Evolutionary conservation across 83 land plant species (phyloP).

Genomic region (Isoetes engelmannii): DNA sequence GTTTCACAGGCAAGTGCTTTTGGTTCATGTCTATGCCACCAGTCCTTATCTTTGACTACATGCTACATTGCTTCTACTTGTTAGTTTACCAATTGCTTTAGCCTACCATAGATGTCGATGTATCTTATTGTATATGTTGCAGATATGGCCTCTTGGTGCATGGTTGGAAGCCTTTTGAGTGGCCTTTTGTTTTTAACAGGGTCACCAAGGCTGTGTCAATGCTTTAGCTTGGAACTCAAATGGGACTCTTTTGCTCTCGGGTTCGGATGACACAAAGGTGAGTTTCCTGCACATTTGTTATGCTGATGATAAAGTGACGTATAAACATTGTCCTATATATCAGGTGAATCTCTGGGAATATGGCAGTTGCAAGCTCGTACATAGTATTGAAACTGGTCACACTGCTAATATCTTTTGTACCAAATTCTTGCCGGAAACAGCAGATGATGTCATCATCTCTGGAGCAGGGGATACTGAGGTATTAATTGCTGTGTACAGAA

Average conservation of each 20-base stretch:
- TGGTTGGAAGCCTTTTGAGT: not conserved
- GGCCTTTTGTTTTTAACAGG: constrained; percentile 40
- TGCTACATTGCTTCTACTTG: too few relatives aligned
- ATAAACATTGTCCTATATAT: constrained; percentile 4
- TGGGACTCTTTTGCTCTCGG: constrained; percentile 89
- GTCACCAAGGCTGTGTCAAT: constrained; percentile 95
- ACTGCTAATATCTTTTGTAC: constrained; percentile 85
- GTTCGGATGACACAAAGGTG: constrained; percentile 94
- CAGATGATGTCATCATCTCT: constrained; percentile 87
- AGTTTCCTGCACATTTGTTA: constrained; percentile 8
- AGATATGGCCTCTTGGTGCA: not conserved
- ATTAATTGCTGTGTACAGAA: not conserved
- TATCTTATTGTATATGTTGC: not conserved
- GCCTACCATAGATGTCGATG: not conserved
- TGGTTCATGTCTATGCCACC: not conserved
- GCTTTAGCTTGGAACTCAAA: constrained; percentile 86
- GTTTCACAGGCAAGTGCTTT: too few relatives aligned
- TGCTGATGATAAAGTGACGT: not conserved
- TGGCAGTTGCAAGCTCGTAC: constrained; percentile 46
- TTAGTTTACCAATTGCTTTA: not conserved
- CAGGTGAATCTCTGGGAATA: constrained; percentile 93
- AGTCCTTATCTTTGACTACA: not conserved
- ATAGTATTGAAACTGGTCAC: constrained; percentile 83
- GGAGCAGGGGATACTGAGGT: constrained; percentile 97
- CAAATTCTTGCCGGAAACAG: constrained; percentile 86